Percentiles rank a stretch among this genome's conserved stretches.
These are phyloP conservation scores for Takashimella tepidaria DNA, from an alignment of 1,284 basidiomycete genomes.

Conservation along the genomic window DNA sequence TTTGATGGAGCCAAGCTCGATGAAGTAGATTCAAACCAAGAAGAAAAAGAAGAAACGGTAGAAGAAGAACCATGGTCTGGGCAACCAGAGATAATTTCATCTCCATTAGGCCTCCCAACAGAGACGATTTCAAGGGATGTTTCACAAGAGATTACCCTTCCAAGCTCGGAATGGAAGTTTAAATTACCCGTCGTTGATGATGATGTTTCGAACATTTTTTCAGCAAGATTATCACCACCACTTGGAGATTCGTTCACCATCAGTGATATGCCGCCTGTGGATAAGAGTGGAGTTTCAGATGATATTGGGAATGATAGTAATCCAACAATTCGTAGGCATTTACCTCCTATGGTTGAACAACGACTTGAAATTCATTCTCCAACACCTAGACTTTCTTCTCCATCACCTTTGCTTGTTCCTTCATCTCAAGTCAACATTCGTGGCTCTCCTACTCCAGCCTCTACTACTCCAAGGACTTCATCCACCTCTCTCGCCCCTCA, in stretches of 20 bases:
- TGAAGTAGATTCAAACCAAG: slow-evolving; percentile 2
- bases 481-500: background rate
- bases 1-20: slow-evolving; percentile 6
- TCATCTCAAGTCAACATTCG: no score
- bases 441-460: no score
- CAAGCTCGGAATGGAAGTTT: slow-evolving; percentile 16
- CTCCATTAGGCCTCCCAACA: slow-evolving; percentile 23
- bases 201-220: slow-evolving; percentile 35
- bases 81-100: slow-evolving; percentile 24
- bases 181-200: slow-evolving; percentile 22
- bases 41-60: slow-evolving; percentile 9
- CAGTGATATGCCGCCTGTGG: background rate
- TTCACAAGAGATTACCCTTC: slow-evolving; percentile 21
- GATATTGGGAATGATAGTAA: slow-evolving; percentile 13
- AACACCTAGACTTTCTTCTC: no score
- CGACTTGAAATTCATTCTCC: background rate
- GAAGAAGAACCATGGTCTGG: slow-evolving; percentile 29
- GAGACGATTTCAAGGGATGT: slow-evolving; percentile 17
- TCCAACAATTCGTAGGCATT: slow-evolving; percentile 21
- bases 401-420: no score
- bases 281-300: background rate
- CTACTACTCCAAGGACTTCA: background rate
- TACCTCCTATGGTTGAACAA: slow-evolving; percentile 13
- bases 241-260: slow-evolving; percentile 8
- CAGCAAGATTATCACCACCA: slow-evolving; percentile 7